Evolutionary conservation across 306 rosid genomes (phyloP).

Genomic region (Cucurbita moschata): DNA sequence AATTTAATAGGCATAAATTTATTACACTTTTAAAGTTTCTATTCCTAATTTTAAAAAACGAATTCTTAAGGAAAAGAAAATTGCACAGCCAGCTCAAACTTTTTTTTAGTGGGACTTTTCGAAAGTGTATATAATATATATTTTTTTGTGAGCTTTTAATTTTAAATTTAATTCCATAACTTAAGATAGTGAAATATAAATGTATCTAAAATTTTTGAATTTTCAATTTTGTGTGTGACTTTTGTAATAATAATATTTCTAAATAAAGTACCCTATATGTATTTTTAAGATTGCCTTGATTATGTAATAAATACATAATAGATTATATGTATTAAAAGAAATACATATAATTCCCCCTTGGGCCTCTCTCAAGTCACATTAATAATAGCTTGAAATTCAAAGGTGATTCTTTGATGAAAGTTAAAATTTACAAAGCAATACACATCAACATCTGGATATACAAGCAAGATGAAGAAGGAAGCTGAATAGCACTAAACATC

Average conservation of each 20-base stretch:
- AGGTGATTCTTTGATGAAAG: neutral
- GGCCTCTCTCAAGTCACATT: neutral
- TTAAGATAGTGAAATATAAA: no score
- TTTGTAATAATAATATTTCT: neutral
- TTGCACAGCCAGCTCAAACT: no score
- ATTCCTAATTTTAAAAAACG: no score
- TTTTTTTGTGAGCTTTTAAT: no score
- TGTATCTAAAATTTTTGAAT: no score
- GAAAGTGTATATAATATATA: no score
- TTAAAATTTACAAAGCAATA: constrained; percentile 22
- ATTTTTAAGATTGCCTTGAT: neutral
- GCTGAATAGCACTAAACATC: constrained; percentile 20
- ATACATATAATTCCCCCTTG: neutral
- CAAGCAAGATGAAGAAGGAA: constrained; percentile 4
- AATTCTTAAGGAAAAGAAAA: no score
- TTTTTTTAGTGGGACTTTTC: no score
- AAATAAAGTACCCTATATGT: neutral
- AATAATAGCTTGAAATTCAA: neutral
- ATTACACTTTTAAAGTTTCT: no score
- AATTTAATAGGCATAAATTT: no score
- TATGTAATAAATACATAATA: neutral
- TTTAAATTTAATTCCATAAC: no score
- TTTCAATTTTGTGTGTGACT: no score
- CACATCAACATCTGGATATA: constrained; percentile 25
- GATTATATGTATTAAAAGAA: neutral